Conservation (phyloP, 2,329 filamentous ascomycete genomes). For the Cladophialophora yegresii region DNA sequence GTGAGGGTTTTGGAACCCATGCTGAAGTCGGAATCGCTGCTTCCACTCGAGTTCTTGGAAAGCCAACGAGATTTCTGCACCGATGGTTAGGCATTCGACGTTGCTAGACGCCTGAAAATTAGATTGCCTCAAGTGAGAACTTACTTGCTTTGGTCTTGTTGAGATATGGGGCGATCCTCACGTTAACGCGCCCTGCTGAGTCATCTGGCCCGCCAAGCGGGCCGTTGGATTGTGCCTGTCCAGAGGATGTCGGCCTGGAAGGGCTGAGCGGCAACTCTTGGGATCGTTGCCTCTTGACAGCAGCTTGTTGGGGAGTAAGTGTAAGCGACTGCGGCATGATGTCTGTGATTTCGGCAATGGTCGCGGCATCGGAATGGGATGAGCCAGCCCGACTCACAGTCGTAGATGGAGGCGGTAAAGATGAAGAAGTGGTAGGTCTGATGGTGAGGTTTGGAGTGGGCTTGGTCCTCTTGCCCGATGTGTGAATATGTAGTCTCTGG, state of each 20-base stretch:
- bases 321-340: conserved; percentile 35
- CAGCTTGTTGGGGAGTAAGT: conserved; percentile 25
- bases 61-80: conserved; percentile 58
- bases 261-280: conserved; percentile 21
- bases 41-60: conserved; percentile 65
- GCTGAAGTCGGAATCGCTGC: conserved; percentile 57
- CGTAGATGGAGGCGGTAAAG: conserved; percentile 24
- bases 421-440: conserved; percentile 31
- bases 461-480: conserved; percentile 29
- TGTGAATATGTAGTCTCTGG: conserved; percentile 35
- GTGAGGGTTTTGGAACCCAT: conserved; percentile 51
- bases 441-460: conserved; percentile 29
- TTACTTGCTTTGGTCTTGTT: conserved; percentile 34
- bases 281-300: conserved; percentile 35
- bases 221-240: conserved; percentile 18
- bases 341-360: conserved; percentile 31
- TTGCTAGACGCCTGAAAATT: neutral
- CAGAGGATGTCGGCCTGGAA: conserved; percentile 17
- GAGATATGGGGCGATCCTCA: conserved; percentile 35
- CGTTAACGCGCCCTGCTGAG: conserved; percentile 13
- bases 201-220: conserved; percentile 13
- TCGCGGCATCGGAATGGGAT: conserved; percentile 33
- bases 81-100: neutral
- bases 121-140: conserved; percentile 8
- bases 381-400: conserved; percentile 27